These are phyloP conservation scores for Hypoxylon fragiforme DNA, from an alignment of 495 filamentous ascomycete genomes.

Conservation along the genomic window DNA sequence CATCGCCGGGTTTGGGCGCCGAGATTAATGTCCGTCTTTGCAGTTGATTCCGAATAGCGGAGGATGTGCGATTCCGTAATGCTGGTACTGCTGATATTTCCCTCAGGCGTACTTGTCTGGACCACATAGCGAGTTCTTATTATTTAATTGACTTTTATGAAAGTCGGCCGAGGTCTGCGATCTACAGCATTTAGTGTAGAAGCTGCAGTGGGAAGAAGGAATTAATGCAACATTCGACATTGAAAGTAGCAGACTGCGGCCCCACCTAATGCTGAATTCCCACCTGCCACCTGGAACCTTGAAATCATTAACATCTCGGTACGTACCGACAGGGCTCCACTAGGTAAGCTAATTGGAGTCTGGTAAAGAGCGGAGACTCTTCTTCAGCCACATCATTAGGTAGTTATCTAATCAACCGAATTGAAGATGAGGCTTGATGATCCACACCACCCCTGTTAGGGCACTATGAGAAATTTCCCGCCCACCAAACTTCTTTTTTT, in stretches of 20 bases:
- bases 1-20: slow-evolving; percentile 57
- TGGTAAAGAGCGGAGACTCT: no score
- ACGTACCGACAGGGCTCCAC: slow-evolving; percentile 2
- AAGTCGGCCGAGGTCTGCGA: slow-evolving; percentile 13
- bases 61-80: slow-evolving; percentile 19
- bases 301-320: slow-evolving; percentile 14
- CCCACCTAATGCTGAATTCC: no score
- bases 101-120: slow-evolving; percentile 43
- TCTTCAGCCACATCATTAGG: slow-evolving; percentile 21
- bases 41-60: slow-evolving; percentile 15
- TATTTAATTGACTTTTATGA: slow-evolving; percentile 7
- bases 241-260: no score
- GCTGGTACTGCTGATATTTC: slow-evolving; percentile 16
- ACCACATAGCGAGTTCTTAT: slow-evolving; percentile 41
- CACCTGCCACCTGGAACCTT: no score
- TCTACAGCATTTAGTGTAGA: no score
- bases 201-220: no score
- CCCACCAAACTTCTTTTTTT: slow-evolving; percentile 19
- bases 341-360: no score
- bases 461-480: slow-evolving; percentile 27
- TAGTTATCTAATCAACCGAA: slow-evolving; percentile 8
- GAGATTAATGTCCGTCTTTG: slow-evolving; percentile 44
- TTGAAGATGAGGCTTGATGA: slow-evolving; percentile 1
- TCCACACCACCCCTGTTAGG: slow-evolving; percentile 17
- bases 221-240: no score